phyloP scores from a whole-genome alignment of 75 land plant species.

The Cunninghamia lanceolata region DNA sequence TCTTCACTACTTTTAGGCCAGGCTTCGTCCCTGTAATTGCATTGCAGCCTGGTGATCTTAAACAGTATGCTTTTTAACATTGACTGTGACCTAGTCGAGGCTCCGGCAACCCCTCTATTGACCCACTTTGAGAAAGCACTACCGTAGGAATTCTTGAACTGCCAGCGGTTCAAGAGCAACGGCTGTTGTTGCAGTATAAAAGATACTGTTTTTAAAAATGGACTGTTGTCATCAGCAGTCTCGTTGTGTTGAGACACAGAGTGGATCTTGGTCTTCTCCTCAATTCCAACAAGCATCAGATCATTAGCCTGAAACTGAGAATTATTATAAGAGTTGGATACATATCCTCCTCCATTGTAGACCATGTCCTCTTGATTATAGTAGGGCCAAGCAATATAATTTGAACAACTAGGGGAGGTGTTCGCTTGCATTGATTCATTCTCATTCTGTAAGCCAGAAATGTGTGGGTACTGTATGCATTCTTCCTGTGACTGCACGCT shows the following conservation, averaged over 20 bases:
- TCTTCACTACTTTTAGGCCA: slow-evolving; percentile 23
- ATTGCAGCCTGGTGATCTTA: slow-evolving; percentile 48
- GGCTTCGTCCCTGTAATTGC: slow-evolving; percentile 31
- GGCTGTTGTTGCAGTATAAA: not conserved
- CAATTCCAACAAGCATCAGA: not conserved
- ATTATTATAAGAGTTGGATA: not conserved
- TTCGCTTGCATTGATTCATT: not conserved
- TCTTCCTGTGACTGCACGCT: not conserved
- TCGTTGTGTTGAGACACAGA: not conserved
- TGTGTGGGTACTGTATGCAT: not conserved
- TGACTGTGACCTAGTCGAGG: slow-evolving; percentile 38
- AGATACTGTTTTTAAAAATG: not conserved
- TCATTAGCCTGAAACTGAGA: not conserved
- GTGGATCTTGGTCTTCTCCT: not conserved
- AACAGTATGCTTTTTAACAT: slow-evolving; percentile 57
- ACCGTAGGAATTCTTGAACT: not conserved
- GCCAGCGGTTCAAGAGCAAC: not conserved
- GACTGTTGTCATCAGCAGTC: not conserved
- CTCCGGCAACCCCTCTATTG: slow-evolving; percentile 7
- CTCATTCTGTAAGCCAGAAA: not conserved
- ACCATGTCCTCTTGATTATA: not conserved
- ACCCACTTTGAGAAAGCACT: slow-evolving; percentile 50
- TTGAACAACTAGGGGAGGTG: not conserved
- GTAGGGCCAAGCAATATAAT: not conserved
- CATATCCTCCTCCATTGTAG: not conserved